Base-by-base conservation (phyloP, 2,329 filamentous ascomycete species). In the Fusarium coffeatum region DNA sequence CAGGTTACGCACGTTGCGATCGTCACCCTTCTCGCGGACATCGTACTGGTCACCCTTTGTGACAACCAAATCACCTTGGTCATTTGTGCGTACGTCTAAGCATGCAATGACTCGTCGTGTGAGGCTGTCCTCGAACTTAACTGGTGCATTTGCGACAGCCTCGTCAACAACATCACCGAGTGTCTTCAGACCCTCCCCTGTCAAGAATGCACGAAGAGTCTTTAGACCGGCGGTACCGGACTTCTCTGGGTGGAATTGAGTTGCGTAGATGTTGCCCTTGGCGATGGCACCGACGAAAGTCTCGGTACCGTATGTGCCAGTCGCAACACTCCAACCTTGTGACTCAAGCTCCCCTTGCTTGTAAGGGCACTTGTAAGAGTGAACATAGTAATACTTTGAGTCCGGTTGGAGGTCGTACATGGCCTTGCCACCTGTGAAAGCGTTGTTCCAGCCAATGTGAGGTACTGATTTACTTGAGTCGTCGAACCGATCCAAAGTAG, bases 1-100 rank as follows among this genome's bases (percentile, higher is more conserved):
- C 6, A 99, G 86, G 80, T 99, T 99, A 69, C 96, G 90, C 37
- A 99, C 94, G 72, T 78, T 78, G 57, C 88, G 85, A 60, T 85
- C 84, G 16, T 83, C 85, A 23, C 85, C 84, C 81, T 98, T 98
- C 77, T 98, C 96, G 32, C 96, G 92, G 9, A 99, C 96, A 76
- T 99, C 96, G 83, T 99, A 99, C 80, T 98, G 95, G 81, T 99
- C 96, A 60, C 96, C 96, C 81, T 99, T 99, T 16, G 96, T 99
- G 40, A 99, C 96, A 1, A 99, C 96, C 12, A 99, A 86, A 80
- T 99, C 96, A 34, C 96, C 96, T 65, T 92, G 86, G 79, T 99
- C 96, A 80, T 99, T 99, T 55, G 94, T 89, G 45, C 96, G 92
- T 53, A 99, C 96, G 78, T 99, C 96, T 28, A 99, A 89, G 78